Evolutionary conservation across 768 basidiomycete species (phyloP), one percentile per base, ranked within the genome.

Genomic region (Cyathus striatus): DNA sequence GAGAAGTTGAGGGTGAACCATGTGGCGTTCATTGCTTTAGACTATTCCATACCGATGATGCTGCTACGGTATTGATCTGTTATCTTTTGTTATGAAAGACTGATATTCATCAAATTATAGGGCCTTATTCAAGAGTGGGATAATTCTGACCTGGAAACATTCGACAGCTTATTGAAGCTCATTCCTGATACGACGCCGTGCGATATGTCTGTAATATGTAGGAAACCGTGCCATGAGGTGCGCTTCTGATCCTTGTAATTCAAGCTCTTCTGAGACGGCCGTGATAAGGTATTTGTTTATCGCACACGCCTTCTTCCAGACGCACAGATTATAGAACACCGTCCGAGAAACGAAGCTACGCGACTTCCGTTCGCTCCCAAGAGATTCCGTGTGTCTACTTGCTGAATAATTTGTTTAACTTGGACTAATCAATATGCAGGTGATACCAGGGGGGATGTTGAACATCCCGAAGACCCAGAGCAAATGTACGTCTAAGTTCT

Each of bases 141-240:
- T 6, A 49, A 56, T 14, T 38, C 45, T 0, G 66, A 65, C 10
- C 25, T 47, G 4, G 51, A 52, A 3, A 47, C 54, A 2, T 54
- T 78, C 1, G 37, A 51, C 12, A 64, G 64, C 24, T 44, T 75
- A 0, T 53, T 81, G 7, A 63, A 61, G 12, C 50, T 75, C 22
- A 54, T 63, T 9, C 75, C 79, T 6, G 70, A 79, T 42, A 45
- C 68, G 17, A 48, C 54, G 14, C 77, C 78, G 0, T 82, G 80
- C 46, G 63, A 75, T 47, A 47, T 81, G 21, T 70, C 78, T 16
- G 47, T 60, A 1, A 65, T 80, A 23, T 73, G 72, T 37, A 62
- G 68, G 9, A 73, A 65, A 45, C 63, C 67, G 7, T 82, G 79
- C 44, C 55, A 58, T 22, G 66, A 79, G 59, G 78, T 73, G 47